Percentiles rank a stretch among this genome's conserved stretches.
Evolutionary conservation across 2,329 filamentous ascomycete species (phyloP).

Genomic region (Pseudogymnoascus sp.): DNA sequence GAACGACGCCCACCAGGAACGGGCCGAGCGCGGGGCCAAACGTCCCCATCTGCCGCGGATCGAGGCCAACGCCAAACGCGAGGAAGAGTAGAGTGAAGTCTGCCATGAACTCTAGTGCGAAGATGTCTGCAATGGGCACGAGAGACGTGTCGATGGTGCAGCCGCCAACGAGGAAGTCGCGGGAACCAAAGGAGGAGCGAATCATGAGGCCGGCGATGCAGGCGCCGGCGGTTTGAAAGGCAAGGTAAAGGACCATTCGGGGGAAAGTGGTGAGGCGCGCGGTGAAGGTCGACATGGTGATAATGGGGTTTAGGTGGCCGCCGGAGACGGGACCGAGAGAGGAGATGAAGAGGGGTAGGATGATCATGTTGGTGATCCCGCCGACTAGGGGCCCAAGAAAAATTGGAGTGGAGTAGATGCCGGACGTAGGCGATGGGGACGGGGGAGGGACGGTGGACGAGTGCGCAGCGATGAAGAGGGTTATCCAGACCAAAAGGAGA

Average conservation of each 20-base stretch:
- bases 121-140: conserved; percentile 31
- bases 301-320: conserved; percentile 46
- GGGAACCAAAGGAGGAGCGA: conserved; percentile 27
- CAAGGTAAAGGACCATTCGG: conserved; percentile 40
- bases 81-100: conserved; percentile 41
- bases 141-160: conserved; percentile 25
- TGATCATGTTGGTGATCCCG: conserved; percentile 26
- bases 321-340: conserved; percentile 41
- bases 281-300: conserved; percentile 46
- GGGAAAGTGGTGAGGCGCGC: conserved; percentile 42
- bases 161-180: conserved; percentile 26
- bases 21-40: conserved; percentile 43
- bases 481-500: conserved; percentile 14
- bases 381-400: conserved; percentile 28
- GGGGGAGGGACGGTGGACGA: conserved; percentile 10
- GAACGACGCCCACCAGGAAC: conserved; percentile 38
- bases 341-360: conserved; percentile 42
- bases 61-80: conserved; percentile 45
- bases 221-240: conserved; percentile 39
- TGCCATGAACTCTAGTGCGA: conserved; percentile 38
- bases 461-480: not conserved
- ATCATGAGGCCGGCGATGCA: conserved; percentile 35
- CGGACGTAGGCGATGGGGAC: conserved; percentile 8
- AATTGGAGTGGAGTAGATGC: conserved; percentile 11
- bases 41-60: conserved; percentile 41